These are phyloP conservation scores for Aspergillus viridinutans DNA, from an alignment of 2,329 filamentous ascomycete genomes.

Conservation along the genomic window DNA sequence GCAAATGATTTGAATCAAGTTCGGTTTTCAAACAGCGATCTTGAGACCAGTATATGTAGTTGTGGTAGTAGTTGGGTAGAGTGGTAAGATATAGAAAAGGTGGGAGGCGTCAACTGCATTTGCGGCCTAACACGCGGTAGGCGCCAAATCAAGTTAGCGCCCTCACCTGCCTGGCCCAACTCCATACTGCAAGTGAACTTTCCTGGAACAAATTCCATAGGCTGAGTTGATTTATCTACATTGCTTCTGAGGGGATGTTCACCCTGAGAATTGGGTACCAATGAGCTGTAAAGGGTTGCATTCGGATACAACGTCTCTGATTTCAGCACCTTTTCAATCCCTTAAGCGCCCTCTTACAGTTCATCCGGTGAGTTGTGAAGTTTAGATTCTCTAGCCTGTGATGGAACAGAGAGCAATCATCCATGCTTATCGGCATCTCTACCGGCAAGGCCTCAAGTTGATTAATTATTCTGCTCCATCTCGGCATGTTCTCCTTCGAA, in stretches of 20 bases:
- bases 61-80: neutral
- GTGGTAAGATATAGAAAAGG: constrained; percentile 3
- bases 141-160: constrained; percentile 1
- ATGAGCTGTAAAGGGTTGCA: neutral
- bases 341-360: neutral
- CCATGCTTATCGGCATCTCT: constrained; percentile 56
- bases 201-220: neutral
- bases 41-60: neutral
- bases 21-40: neutral
- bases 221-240: neutral
- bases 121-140: constrained; percentile 20
- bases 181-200: neutral
- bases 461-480: constrained; percentile 56
- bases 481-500: constrained; percentile 50
- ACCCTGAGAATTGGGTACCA: neutral
- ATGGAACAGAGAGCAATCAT: constrained; percentile 34
- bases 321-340: neutral
- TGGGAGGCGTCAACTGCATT: constrained; percentile 13
- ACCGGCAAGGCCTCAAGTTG: constrained; percentile 50
- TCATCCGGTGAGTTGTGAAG: constrained; percentile 5
- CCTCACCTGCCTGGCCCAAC: constrained; percentile 4
- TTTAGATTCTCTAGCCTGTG: constrained; percentile 6
- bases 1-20: neutral
- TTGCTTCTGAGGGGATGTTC: neutral
- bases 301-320: neutral